Base-by-base conservation (phyloP, 352 stramenopile genomes). In the Phytopythium cucurbitacearum region DNA sequence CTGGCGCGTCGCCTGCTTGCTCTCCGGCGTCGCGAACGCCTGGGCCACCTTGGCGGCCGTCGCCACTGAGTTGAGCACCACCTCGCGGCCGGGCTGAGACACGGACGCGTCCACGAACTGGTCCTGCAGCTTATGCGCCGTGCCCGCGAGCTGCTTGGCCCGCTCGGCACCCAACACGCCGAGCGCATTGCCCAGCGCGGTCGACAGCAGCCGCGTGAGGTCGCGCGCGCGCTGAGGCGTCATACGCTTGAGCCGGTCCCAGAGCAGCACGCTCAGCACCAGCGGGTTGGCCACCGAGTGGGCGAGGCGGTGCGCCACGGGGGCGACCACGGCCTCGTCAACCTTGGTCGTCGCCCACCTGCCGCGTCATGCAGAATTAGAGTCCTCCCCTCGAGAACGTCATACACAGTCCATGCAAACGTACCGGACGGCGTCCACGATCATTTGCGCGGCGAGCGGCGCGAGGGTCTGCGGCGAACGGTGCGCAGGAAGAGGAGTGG, bases 281-380 rank as follows among this genome's bases (percentile, higher is more conserved):
- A 83, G 76, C 21, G 81, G 81, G 40, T 92, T 92, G 49, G 63
- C 75, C 55, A 89, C 73, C n/a, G 81, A 92, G n/a, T 57, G 67
- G 5, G 73, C 76, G 46, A 90, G 65, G 3, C 67, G 69, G 15
- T 57, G 59, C 35, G 76, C 63, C 45, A 90, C 69, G 38, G 79
- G 79, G 39, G 67, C 79, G 57, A 90, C 76, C 33, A 89, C 60
- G 10, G 63, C 67, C 47, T 69, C 73, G 52, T 89, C 78, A 54
- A 89, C 66, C 34, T 80, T 77, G 37, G 40, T 64, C 41, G 71
- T 76, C 47, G 71, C 71, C 73, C 73, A 83, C 47, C 72, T 83
- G 57, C 15, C 7, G 13, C 7, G 33, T 12, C 32, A 34, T 37
- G 6, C 0, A 42, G n/a, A 45, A 16, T 40, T 38, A 40, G 28